Base-by-base conservation (phyloP, 495 filamentous ascomycete genomes). In the Trichoderma gamsii region DNA sequence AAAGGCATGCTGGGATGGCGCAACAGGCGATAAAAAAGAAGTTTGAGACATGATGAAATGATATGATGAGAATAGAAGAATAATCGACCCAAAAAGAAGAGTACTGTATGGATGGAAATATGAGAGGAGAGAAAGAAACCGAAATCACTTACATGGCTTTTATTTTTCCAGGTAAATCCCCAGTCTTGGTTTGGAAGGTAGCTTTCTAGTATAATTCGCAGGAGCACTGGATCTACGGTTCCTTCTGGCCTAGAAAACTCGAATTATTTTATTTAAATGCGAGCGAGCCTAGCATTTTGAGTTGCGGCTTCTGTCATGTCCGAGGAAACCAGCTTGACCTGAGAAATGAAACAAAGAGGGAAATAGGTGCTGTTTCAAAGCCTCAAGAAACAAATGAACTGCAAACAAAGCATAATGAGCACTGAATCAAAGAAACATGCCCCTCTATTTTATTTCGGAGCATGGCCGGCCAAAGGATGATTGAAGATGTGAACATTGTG, bases 41-140 rank as follows among this genome's bases (percentile, higher is more conserved):
- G 56, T 23, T 32, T 68, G 72, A 25, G 74, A 69, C 75, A 77
- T 77, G 65, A 59, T 72, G n/a, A 32, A 69, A 44, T 15, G 66
- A 46, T 63, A 44, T 41, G n/a, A 51, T 51, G 46, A 29, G 59
- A 63, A 21, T 44, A 41, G 67, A 51, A 38, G 61, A 41, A 21
- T 66, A 63, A 61, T 29, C 27, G 29, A 4, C 8, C 29, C n/a
- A n/a, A 56, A 35, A 21, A 29, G 11, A 61, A 32, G 25, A 61
- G 25, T 16, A 25, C 13, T 29, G 4, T 61, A 25, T 27, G 29
- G 49, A 52, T 52, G 49, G 43, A 13, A 46, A 46, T 46, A 52
- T 11, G 15, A 12, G 23, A 25, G 16, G 56, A 15, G n/a, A 61
- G 9, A 16, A 18, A 32, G 23, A 61, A 35, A 25, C 46, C 21